A percentile compares a stretch with the other conserved stretches of the same genome.
phyloP scores from a whole-genome alignment of 441 rosid species.

The Flueggea neowawraea region DNA sequence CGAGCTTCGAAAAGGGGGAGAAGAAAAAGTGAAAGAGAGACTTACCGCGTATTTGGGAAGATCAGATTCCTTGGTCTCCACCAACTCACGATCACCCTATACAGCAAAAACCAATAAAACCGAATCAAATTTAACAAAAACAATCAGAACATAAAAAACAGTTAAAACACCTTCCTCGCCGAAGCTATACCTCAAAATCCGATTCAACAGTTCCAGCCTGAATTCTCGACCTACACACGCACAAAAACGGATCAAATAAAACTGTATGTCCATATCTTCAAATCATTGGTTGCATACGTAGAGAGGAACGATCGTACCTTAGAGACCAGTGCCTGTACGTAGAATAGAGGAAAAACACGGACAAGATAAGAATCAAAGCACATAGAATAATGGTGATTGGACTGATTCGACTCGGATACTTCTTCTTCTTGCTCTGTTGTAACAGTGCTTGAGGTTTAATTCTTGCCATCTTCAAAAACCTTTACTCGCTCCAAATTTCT shows the following conservation, averaged over 20 bases:
- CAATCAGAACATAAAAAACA: neutral
- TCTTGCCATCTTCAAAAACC: conserved; percentile 56
- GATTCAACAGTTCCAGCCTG: conserved; percentile 33
- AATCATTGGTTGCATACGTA: neutral
- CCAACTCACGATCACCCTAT: conserved; percentile 39
- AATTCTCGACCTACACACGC: conserved; percentile 39
- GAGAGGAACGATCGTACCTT: conserved; percentile 37
- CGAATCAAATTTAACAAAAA: neutral
- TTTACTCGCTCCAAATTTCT: neutral
- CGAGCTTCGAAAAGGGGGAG: neutral
- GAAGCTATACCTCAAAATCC: conserved; percentile 39
- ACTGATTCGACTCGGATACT: conserved; percentile 65
- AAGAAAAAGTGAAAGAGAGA: conserved; percentile 10
- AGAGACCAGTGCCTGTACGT: conserved; percentile 67
- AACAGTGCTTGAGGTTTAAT: conserved; percentile 87
- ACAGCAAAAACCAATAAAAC: conserved; percentile 9
- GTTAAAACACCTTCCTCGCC: neutral
- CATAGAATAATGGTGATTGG: conserved; percentile 44
- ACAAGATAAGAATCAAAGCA: conserved; percentile 48
- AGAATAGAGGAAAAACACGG: conserved; percentile 56
- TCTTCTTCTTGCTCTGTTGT: conserved; percentile 91
- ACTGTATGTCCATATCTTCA: neutral
- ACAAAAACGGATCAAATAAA: neutral
- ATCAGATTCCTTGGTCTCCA: conserved; percentile 52
- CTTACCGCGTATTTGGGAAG: conserved; percentile 89